Evolutionary conservation across 2,329 filamentous ascomycete genomes (phyloP).

Genomic region (Calonectria hongkongensis): DNA sequence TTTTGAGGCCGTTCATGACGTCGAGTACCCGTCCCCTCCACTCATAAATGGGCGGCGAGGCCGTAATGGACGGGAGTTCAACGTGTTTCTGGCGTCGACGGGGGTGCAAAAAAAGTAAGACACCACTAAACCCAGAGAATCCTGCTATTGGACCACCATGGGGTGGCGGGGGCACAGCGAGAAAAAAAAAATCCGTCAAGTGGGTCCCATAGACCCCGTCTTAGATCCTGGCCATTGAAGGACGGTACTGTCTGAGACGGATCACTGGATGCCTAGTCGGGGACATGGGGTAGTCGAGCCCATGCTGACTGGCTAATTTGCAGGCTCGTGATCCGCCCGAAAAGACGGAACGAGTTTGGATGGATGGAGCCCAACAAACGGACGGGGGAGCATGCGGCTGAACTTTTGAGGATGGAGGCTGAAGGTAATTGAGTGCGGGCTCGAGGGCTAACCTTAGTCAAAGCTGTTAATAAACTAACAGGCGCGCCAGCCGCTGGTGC

Average conservation of each 20-base stretch:
- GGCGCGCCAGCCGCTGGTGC: slow-evolving; percentile 11
- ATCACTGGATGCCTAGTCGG: slow-evolving; percentile 44
- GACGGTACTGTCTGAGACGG: slow-evolving; percentile 47
- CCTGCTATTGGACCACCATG: slow-evolving; percentile 19
- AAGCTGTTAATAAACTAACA: slow-evolving; percentile 5
- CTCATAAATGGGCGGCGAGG: slow-evolving; percentile 29
- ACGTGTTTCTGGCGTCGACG: slow-evolving; percentile 23
- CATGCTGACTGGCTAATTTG: slow-evolving; percentile 33
- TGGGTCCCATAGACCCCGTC: slow-evolving; percentile 45
- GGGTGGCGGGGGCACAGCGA: background rate
- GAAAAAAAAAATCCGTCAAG: slow-evolving; percentile 46
- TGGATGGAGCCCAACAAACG: slow-evolving; percentile 19
- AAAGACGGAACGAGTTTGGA: slow-evolving; percentile 8
- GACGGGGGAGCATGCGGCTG: slow-evolving; percentile 19
- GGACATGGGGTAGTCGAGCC: slow-evolving; percentile 26
- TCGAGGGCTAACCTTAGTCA: slow-evolving; percentile 2
- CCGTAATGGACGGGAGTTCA: slow-evolving; percentile 39
- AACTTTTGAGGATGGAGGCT: slow-evolving; percentile 5
- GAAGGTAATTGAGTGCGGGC: background rate
- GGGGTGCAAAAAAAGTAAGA: slow-evolving; percentile 20
- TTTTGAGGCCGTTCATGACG: slow-evolving; percentile 22
- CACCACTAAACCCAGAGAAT: slow-evolving; percentile 20
- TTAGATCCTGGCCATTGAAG: slow-evolving; percentile 38
- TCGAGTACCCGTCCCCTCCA: slow-evolving; percentile 9
- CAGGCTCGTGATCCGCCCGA: slow-evolving; percentile 21